Conservation (phyloP, 768 basidiomycete species). For the Galerina sulciceps region DNA sequence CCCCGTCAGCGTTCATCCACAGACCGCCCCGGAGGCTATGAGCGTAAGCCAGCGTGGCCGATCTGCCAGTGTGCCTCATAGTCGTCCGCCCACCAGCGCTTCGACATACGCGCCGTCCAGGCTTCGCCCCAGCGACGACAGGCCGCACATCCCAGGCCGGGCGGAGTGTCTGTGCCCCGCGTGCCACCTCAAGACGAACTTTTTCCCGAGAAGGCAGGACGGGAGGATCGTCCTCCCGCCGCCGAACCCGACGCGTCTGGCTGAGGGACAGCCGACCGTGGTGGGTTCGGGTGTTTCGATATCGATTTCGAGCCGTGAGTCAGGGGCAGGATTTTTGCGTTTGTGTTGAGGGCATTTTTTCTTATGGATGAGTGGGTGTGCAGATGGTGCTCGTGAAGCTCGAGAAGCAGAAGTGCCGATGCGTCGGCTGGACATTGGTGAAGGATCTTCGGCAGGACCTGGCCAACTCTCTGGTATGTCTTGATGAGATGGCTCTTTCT, state of each 20-base stretch:
- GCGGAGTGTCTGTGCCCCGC: slow-evolving; percentile 21
- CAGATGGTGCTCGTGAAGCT: not conserved
- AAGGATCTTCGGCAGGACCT: slow-evolving; percentile 9
- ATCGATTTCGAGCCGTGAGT: not conserved
- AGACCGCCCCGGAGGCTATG: slow-evolving; percentile 13
- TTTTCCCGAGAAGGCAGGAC: slow-evolving; percentile 28
- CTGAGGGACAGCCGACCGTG: not conserved
- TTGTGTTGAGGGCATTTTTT: not conserved
- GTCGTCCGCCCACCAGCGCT: not conserved
- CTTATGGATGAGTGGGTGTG: not conserved
- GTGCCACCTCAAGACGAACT: slow-evolving; percentile 22
- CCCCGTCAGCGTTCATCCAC: not conserved
- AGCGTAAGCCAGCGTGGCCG: slow-evolving; percentile 7
- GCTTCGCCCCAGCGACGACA: not conserved
- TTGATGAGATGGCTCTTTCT: not conserved
- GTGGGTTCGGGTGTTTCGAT: not conserved
- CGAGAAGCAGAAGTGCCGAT: not conserved
- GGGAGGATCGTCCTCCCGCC: slow-evolving; percentile 29
- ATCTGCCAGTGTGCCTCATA: slow-evolving; percentile 7
- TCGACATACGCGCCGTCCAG: slow-evolving; percentile 1
- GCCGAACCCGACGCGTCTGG: not conserved
- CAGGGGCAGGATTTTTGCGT: not conserved
- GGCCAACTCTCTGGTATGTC: slow-evolving; percentile 16
- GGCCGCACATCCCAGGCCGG: slow-evolving; percentile 9
- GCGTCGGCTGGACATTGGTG: slow-evolving; percentile 11